A percentile compares a stretch with the other conserved stretches of the same genome.
These are phyloP conservation scores for Cyclotella cryptica DNA, from an alignment of 108 stramenopile species.

Conservation along the genomic window DNA sequence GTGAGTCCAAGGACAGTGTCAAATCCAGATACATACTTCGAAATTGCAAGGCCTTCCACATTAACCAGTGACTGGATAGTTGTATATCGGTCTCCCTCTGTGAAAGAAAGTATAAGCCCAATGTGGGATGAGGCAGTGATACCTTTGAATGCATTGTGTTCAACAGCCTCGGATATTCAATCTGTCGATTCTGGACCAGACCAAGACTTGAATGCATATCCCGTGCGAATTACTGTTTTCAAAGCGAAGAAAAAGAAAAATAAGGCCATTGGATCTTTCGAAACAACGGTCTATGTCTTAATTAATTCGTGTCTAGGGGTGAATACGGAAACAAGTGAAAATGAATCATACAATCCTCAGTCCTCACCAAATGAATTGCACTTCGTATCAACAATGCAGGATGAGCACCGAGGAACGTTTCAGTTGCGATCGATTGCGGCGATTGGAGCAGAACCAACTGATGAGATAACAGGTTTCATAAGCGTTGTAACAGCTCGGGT, in stretches of 20 bases:
- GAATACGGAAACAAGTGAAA: background rate
- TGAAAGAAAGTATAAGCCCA: conserved; percentile 56
- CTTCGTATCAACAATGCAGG: background rate
- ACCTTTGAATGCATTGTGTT: conserved; percentile 41
- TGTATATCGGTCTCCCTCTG: conserved; percentile 65
- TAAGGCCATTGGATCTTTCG: conserved; percentile 49
- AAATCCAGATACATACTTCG: conserved; percentile 42
- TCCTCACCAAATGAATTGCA: background rate
- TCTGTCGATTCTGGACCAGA: background rate
- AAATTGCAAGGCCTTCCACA: conserved; percentile 22
- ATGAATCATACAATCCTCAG: background rate
- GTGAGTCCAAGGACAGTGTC: background rate
- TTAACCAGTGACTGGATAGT: conserved; percentile 43
- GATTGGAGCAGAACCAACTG: background rate
- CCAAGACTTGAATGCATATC: conserved; percentile 17
- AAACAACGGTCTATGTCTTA: conserved; percentile 26
- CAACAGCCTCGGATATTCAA: background rate
- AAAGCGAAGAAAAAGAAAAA: conserved; percentile 37
- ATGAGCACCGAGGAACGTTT: conserved; percentile 11
- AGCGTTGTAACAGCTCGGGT: conserved; percentile 24
- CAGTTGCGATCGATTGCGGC: conserved; percentile 4
- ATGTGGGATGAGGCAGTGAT: conserved; percentile 64
- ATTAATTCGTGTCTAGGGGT: conserved; percentile 9
- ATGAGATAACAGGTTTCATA: conserved; percentile 29
- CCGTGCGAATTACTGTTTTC: conserved; percentile 20